These are phyloP conservation scores for Lolium perenne DNA, from an alignment of 176 grass and related monocot genomes.

Conservation along the genomic window DNA sequence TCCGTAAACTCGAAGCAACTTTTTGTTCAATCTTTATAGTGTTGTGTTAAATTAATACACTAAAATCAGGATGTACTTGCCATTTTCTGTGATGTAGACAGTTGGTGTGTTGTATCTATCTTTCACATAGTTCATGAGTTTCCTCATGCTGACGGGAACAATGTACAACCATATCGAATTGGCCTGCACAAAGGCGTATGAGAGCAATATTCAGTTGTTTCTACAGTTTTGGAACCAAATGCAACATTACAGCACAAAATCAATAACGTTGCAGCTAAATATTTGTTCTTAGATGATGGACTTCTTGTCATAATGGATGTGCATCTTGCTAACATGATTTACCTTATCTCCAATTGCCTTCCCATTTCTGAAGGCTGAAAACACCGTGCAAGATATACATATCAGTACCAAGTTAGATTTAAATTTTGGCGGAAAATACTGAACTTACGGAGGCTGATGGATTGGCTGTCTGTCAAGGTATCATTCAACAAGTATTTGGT, in stretches of 20 bases:
- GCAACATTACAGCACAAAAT: neutral
- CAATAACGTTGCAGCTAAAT: neutral
- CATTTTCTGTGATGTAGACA: slow-evolving; percentile 80
- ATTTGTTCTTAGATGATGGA: neutral
- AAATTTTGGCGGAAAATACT: too few relatives aligned
- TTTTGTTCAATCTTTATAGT: neutral
- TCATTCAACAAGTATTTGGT: slow-evolving; percentile 56
- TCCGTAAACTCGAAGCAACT: neutral
- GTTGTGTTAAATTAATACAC: neutral
- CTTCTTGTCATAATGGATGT: neutral
- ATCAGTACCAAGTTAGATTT: neutral
- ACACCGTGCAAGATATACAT: neutral
- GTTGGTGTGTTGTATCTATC: slow-evolving; percentile 63
- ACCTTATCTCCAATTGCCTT: slow-evolving; percentile 64
- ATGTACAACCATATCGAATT: slow-evolving; percentile 75
- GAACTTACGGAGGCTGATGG: slow-evolving; percentile 47
- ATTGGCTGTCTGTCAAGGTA: slow-evolving; percentile 58
- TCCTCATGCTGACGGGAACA: slow-evolving; percentile 68
- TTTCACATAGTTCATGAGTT: slow-evolving; percentile 77
- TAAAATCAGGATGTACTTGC: slow-evolving; percentile 25
- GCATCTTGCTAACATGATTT: neutral
- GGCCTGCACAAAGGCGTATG: slow-evolving; percentile 38
- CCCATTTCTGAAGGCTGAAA: slow-evolving; percentile 60
- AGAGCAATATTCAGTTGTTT: neutral
- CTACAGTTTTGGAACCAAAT: neutral